Evolutionary conservation across 2,329 filamentous ascomycete species (phyloP).

Genomic region (Paecilomyces variotii): DNA sequence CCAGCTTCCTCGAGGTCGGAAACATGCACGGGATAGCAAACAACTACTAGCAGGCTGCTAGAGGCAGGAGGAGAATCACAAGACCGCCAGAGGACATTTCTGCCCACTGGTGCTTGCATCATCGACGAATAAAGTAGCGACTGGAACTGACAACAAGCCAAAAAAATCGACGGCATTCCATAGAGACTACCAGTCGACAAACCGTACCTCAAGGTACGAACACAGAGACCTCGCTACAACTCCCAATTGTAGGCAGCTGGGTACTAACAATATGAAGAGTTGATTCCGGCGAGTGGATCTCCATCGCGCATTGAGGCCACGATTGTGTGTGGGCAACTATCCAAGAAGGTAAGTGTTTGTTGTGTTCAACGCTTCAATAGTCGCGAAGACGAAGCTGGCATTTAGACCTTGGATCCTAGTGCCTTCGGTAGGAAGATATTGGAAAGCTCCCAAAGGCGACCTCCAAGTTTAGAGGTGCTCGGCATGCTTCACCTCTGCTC

Average conservation of each 20-base stretch:
- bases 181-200: slow-evolving; percentile 24
- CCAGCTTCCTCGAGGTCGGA: slow-evolving; percentile 36
- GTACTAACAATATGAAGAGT: slow-evolving; percentile 12
- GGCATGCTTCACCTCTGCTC: slow-evolving; percentile 45
- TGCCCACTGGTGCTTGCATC: slow-evolving; percentile 9
- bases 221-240: slow-evolving; percentile 49
- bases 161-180: slow-evolving; percentile 16
- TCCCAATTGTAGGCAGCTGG: slow-evolving; percentile 19
- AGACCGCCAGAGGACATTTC: slow-evolving; percentile 7
- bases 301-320: slow-evolving; percentile 14
- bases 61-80: slow-evolving; percentile 4
- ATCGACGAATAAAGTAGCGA: slow-evolving; percentile 14
- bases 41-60: slow-evolving; percentile 5
- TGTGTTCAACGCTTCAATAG: slow-evolving; percentile 26
- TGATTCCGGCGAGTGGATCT: slow-evolving; percentile 53
- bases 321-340: slow-evolving; percentile 40
- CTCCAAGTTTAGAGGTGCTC: slow-evolving; percentile 37
- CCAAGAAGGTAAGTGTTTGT: slow-evolving; percentile 13
- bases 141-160: slow-evolving; percentile 34
- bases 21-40: slow-evolving; percentile 41
- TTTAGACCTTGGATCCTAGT: not conserved
- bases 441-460: slow-evolving; percentile 42
- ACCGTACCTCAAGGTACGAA: slow-evolving; percentile 33
- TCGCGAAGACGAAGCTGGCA: slow-evolving; percentile 3
- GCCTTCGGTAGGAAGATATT: slow-evolving; percentile 11